Base-by-base conservation (phyloP, 208 protist genomes). In the Leishmania tarentolae region DNA sequence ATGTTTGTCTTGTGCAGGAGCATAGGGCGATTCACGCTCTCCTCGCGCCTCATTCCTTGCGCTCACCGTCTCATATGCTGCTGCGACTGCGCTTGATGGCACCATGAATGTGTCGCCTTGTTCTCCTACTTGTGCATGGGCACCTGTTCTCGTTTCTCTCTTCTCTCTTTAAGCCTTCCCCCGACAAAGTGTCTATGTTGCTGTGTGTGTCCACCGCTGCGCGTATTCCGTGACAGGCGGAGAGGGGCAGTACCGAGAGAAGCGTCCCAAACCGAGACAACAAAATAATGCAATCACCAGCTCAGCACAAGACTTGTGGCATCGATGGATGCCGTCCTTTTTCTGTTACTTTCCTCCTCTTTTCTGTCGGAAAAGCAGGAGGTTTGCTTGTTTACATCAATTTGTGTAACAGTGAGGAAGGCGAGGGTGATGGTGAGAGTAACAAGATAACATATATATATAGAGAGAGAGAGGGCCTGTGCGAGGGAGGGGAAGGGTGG, bases 181-280 rank as follows among this genome's bases (percentile, higher is more conserved):
- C 35, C 46, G 15, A 76, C 37, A n/a, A 76, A 79, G 21, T 42
- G 56, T 50, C 76, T 21, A 77, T 24, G 13, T 81, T 6, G 24
- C 42, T 79, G 40, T 37, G 24, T 35, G 24, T 65, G 70, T n/a
- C 31, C 11, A 2, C 24, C n/a, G n/a, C 4, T 17, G 13, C 40
- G 11, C 4, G 15, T 76, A 47, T 80, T 40, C 61, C 61, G 21
- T 21, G 31, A 11, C 31, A 5, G 15, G 61, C 61, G 13, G 61
- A 68, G 61, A 68, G 61, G 57, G 21, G 28, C 15, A 61, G 31
- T 31, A 68, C 61, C 4, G 61, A 35, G 61, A 35, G 28, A 11
- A 35, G 31, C 61, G 61, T 5, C 56, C 28, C 56, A 31, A 61
- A 24, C 56, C 8, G 31, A 66, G 59, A 40, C 24, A 17, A 37